phyloP scores from a whole-genome alignment of 2,329 filamentous ascomycete species.

The Cytospora piceae region DNA sequence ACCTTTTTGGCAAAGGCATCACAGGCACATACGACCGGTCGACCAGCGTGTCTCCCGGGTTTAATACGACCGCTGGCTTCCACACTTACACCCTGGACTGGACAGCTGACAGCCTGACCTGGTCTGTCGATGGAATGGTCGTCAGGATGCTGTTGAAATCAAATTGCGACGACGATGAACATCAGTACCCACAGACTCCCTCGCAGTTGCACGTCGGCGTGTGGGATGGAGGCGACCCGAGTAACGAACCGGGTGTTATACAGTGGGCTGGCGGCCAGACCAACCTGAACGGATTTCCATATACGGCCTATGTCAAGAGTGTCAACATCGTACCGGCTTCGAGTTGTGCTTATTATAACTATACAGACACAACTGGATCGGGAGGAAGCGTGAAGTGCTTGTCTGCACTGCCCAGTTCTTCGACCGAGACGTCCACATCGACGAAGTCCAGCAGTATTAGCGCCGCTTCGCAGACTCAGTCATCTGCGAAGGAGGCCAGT shows the following conservation, averaged over 20 bases:
- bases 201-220: conserved; percentile 17
- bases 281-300: conserved; percentile 2
- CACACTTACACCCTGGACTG: conserved; percentile 19
- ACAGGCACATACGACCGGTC: conserved; percentile 16
- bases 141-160: conserved; percentile 8
- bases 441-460: conserved; percentile 3
- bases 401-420: conserved; percentile 1
- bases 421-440: conserved; percentile 1
- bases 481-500: conserved; percentile 9
- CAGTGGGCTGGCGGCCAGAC: conserved; percentile 19
- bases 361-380: conserved; percentile 13
- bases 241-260: background rate
- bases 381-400: conserved; percentile 14
- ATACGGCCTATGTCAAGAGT: conserved; percentile 1
- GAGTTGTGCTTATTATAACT: conserved; percentile 19
- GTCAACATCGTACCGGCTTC: conserved; percentile 11
- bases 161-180: conserved; percentile 8
- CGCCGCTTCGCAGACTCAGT: conserved; percentile 1
- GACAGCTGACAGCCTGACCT: conserved; percentile 13
- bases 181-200: conserved; percentile 16
- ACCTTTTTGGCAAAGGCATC: conserved; percentile 16
- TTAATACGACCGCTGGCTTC: conserved; percentile 6
- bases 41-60: background rate
- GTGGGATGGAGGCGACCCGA: conserved; percentile 14
- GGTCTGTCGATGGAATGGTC: conserved; percentile 6